Base-by-base conservation (phyloP, 306 rosid genomes). In the Geum urbanum region DNA sequence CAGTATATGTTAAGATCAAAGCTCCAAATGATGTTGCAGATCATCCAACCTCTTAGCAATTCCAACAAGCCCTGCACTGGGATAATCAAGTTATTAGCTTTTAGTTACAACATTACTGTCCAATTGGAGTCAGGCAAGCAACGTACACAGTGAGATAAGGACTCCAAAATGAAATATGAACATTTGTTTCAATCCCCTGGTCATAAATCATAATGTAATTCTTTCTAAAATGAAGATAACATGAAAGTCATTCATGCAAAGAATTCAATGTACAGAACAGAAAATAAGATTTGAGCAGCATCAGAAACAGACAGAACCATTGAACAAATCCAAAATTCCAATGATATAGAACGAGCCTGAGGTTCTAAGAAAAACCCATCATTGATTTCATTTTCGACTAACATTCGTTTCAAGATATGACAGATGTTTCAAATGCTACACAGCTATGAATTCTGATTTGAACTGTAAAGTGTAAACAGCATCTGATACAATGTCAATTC, bases 1-100 rank as follows among this genome's bases (percentile, higher is more conserved):
- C 54, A n/a, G 49, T 32, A 68, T 22, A 62, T 11, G 52, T 41
- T 20, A 53, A 40, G 49, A 37, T 39, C n/a, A n/a, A n/a, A n/a
- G n/a, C n/a, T n/a, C 63, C 63, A 53, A 20, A 10, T 10, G 8
- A 41, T 53, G 51, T 16, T 0, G 10, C 43, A 54, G 40, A 22
- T 39, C 37, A 54, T 19, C 37, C 41, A 27, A 54, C 52, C 24
- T 24, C 44, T 74, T 70, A 71, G 67, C 41, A 18, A 63, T 63
- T 70, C 20, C 46, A 18, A 8, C 16, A 49, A 79, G 22, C 44
- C 79, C 86, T 83, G 88, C 83, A 77, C 8, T 72, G 77, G 45
- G 64, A 71, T 51, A 52, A 53, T 75, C 63, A 24, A 64, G 32
- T 3, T 53, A 70, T 63, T 43, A 73, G 65, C 13, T 41, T 43